Evolutionary conservation across 192 early-diverging fungal genomes (phyloP).

Genomic region (Linnemannia hyalina): DNA sequence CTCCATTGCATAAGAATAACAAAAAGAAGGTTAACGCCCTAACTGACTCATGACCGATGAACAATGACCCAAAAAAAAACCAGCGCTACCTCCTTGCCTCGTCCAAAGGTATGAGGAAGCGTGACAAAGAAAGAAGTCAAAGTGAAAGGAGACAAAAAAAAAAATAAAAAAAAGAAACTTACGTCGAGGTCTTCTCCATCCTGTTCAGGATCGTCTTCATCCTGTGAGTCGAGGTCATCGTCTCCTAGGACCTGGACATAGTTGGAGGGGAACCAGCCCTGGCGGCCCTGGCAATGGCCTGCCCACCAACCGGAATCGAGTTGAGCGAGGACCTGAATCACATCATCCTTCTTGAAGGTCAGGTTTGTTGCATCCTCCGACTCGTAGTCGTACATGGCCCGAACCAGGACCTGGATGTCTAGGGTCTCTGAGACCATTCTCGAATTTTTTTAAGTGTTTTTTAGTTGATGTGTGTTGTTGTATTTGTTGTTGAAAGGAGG

Average conservation of each 20-base stretch:
- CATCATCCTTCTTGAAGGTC: slow-evolving; percentile 85
- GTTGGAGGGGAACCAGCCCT: slow-evolving; percentile 94
- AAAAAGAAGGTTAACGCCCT: slow-evolving; percentile 3
- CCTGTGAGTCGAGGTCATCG: slow-evolving; percentile 63
- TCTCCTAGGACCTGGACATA: slow-evolving; percentile 77
- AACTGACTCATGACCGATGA: not conserved
- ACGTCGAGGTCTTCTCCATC: slow-evolving; percentile 42
- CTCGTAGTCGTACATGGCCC: slow-evolving; percentile 91
- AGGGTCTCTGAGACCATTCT: slow-evolving; percentile 46
- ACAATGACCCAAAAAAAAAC: not conserved
- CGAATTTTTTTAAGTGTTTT: not conserved
- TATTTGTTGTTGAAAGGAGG: not conserved
- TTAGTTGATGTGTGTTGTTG: not conserved
- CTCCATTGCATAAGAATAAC: not conserved
- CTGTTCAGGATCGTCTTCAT: slow-evolving; percentile 46
- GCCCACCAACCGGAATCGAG: slow-evolving; percentile 99
- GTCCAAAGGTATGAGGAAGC: not conserved
- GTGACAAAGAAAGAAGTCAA: not conserved
- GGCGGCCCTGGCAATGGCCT: slow-evolving; percentile 80
- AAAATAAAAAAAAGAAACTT: slow-evolving; percentile 18
- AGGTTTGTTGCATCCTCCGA: slow-evolving; percentile 84
- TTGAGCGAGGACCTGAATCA: slow-evolving; percentile 91
- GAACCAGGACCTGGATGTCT: slow-evolving; percentile 60
- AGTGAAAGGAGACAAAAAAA: not conserved
- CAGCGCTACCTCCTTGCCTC: not conserved